phyloP scores from a whole-genome alignment of 768 basidiomycete genomes.

The Amanita muscaria region DNA sequence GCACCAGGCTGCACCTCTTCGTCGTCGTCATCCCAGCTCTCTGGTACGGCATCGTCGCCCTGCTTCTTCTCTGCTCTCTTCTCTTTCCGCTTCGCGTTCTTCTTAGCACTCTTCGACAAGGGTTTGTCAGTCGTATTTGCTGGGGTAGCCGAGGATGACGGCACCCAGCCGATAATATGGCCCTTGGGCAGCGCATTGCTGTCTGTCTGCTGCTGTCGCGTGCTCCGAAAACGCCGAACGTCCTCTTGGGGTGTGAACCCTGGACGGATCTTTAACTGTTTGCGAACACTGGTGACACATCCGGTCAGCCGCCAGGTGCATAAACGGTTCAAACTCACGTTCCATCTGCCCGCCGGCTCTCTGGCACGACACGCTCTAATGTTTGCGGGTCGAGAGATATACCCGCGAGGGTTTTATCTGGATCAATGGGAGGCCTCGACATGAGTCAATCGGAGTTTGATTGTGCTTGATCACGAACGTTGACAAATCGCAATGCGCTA shows the following conservation, averaged over 20 bases:
- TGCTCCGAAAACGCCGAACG: constrained; percentile 75
- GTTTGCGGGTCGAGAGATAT: constrained; percentile 83
- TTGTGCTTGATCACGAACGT: neutral
- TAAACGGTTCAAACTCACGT: constrained; percentile 44
- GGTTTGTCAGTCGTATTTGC: constrained; percentile 30
- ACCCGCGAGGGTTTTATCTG: constrained; percentile 62
- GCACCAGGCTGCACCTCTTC: constrained; percentile 8
- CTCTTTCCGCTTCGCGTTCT: constrained; percentile 72
- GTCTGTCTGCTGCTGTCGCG: constrained; percentile 68
- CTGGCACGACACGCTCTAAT: constrained; percentile 81
- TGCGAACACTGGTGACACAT: constrained; percentile 60
- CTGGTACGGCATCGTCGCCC: constrained; percentile 44
- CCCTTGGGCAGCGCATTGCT: constrained; percentile 57
- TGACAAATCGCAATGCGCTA: constrained; percentile 54
- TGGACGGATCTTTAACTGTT: constrained; percentile 82
- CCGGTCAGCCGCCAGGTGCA: constrained; percentile 12
- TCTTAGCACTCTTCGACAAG: constrained; percentile 74
- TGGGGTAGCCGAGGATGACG: constrained; percentile 41
- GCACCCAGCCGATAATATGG: constrained; percentile 76
- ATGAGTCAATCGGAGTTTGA: constrained; percentile 26
- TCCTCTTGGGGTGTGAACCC: constrained; percentile 96
- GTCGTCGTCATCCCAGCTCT: constrained; percentile 71
- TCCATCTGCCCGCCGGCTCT: constrained; percentile 76
- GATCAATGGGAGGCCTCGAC: constrained; percentile 71
- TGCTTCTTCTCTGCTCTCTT: constrained; percentile 49